Evolutionary conservation across 1,284 basidiomycete genomes (phyloP), one percentile per base, ranked within the genome.

Genomic region (Takashimella tepidaria): DNA sequence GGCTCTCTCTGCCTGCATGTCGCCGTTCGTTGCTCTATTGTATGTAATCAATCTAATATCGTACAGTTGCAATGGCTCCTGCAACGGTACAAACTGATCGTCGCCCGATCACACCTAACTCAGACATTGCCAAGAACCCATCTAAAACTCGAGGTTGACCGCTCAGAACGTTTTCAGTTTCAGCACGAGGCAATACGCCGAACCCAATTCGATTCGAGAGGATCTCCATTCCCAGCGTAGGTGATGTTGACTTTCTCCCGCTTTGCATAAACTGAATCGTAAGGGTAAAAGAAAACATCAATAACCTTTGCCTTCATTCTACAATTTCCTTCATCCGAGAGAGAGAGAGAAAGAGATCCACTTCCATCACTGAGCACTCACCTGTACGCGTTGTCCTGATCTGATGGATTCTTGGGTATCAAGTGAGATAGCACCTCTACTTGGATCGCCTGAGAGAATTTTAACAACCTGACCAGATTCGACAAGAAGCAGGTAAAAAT

Each of bases 371-470:
- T n/a, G n/a, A n/a, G n/a, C n/a, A 63, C 78, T 55, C 59, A 86
- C 87, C 75, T 84, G 82, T n/a, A 89, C 82, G 1, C 67, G 64
- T 13, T 82, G 76, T 3, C 86, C 86, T 2, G 75, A 69, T 1
- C 67, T 63, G 0, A 88, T 83, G 3, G 87, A 82, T 23, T 78
- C 78, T 37, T 82, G 78, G 16, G 82, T 80, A 31, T 87, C 84
- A 1, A 92, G 76, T 0, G 87, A 83, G 16, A 92, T 77, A 0
- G 83, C 82, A 0, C 90, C 90, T 8, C 87, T 79, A 21, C 83
- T 83, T 0, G 88, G 89, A 69, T 89, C 89, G 1, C 90, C 90
- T 0, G 87, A 85, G 13, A 81, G 82, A 58, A 92, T 86, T 52
- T 67, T 69, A 4, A 75, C 68, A 5, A 68, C 64, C 41, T 37